These are phyloP conservation scores for Trichoderma polysporum DNA, from an alignment of 2,329 filamentous ascomycete genomes.

Conservation along the genomic window DNA sequence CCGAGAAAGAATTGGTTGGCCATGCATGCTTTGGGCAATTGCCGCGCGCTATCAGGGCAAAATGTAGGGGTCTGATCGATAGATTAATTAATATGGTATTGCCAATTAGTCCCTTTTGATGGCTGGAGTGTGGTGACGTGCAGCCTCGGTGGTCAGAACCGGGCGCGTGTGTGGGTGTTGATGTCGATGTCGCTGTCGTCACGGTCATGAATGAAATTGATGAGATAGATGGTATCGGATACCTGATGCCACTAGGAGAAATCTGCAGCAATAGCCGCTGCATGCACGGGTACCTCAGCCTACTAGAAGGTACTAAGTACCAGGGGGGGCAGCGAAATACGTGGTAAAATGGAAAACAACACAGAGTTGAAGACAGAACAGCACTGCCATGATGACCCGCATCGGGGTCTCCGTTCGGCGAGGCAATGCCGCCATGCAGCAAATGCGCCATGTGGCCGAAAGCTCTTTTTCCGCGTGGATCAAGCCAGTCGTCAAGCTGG, in stretches of 20 bases:
- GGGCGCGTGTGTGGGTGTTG: not conserved
- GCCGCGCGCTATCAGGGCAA: conserved; percentile 1
- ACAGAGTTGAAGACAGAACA: not conserved
- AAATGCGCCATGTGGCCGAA: conserved; percentile 6
- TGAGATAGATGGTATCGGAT: not conserved
- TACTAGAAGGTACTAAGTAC: not conserved
- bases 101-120: not conserved
- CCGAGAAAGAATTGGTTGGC: not conserved
- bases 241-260: not conserved
- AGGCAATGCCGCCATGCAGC: conserved; percentile 10
- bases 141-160: not conserved
- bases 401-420: conserved; percentile 19
- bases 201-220: not conserved
- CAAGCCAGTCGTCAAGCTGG: not conserved
- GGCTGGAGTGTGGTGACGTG: not conserved
- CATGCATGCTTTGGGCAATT: not conserved
- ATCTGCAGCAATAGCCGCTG: not conserved
- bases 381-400: conserved; percentile 22
- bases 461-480: conserved; percentile 8
- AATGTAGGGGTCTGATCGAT: not conserved
- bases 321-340: not conserved
- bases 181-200: not conserved
- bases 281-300: not conserved
- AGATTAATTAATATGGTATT: not conserved
- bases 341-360: not conserved